These are phyloP conservation scores for Ustanciosporium gigantosporum DNA, from an alignment of 1,284 basidiomycete species.

Conservation along the genomic window DNA sequence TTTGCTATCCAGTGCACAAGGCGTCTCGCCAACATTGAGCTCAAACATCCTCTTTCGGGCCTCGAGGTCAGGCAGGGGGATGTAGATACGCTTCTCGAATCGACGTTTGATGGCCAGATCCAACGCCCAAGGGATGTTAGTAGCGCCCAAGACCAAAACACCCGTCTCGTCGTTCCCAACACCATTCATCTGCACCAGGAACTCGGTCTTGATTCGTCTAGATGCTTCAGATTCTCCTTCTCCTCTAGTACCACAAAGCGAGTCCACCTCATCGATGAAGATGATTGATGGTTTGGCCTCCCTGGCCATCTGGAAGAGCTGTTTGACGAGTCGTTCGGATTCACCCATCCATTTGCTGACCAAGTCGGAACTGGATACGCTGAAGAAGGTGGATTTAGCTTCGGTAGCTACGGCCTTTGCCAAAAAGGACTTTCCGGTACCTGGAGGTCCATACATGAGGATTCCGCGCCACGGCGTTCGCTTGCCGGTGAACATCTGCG, in stretches of 20 bases:
- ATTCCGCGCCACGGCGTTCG: slow-evolving; percentile 96
- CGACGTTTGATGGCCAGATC: slow-evolving; percentile 97
- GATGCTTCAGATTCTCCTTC: slow-evolving; percentile 96
- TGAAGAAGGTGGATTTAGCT: slow-evolving; percentile 96
- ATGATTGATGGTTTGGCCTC: slow-evolving; percentile 97
- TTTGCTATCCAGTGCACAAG: slow-evolving; percentile 76
- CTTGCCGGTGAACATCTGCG: slow-evolving; percentile 96
- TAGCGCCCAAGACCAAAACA: slow-evolving; percentile 96
- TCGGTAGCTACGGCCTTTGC: slow-evolving; percentile 98
- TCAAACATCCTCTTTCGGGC: slow-evolving; percentile 96
- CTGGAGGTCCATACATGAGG: slow-evolving; percentile 79
- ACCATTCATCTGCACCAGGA: slow-evolving; percentile 94
- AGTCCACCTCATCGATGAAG: slow-evolving; percentile 98
- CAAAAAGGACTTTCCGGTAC: slow-evolving; percentile 71
- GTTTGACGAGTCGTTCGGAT: slow-evolving; percentile 91
- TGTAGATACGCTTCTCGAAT: slow-evolving; percentile 98
- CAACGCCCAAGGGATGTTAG: slow-evolving; percentile 82
- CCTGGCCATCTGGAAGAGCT: slow-evolving; percentile 92
- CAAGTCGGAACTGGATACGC: slow-evolving; percentile 89
- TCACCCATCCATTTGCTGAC: slow-evolving; percentile 99
- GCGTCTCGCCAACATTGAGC: slow-evolving; percentile 90
- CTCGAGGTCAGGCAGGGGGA: slow-evolving; percentile 89
- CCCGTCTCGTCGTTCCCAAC: slow-evolving; percentile 93
- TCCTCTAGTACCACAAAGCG: slow-evolving; percentile 88
- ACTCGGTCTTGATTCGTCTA: slow-evolving; percentile 96